Evolutionary conservation across 768 basidiomycete genomes (phyloP), one percentile per base, ranked within the genome.

Genomic region (Arthromyces matolae): DNA sequence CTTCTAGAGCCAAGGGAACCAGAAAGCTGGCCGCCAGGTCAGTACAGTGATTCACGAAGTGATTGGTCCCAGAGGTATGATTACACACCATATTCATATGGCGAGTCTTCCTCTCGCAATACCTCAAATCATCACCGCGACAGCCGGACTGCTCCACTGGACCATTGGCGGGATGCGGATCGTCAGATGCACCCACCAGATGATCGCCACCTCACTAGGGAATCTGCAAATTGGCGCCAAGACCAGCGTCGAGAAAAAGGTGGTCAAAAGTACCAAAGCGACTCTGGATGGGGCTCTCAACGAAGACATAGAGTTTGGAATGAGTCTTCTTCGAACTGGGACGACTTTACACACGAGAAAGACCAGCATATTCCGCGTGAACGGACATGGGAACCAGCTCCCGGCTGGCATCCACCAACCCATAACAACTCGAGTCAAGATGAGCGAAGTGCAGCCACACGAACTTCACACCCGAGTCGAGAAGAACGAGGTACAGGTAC

Each of bases 301-400:
- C 76, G 76, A 42, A 68, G 69, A 50, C 73, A 73, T 46, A 72
- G 71, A 59, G 64, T 64, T 7, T 76, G 74, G 70, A 64, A 70
- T 50, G 55, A 71, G 50, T 54, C 57, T 24, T 33, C 60, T 37
- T 55, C 63, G n/a, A 53, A 37, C 24, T 61, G 61, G 61, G 60
- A 60, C 31, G 56, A 57, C 25, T 29, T 22, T 8, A 47, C 57
- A n/a, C 52, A 52, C 36, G 65, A 67, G 59, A 67, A 67, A 34
- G 61, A 60, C 18, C 60, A 53, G 32, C 35, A 45, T 18, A 47
- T 56, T 12, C 31, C 60, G 16, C 76, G 77, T 60, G 79, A 84
- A 42, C 78, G 86, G 41, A 68, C 80, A 48, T 88, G 86, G 86
- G 84, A 86, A 54, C 85, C 86, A 48, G 83, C 82, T 29, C 77